Evolutionary conservation across 2,329 filamentous ascomycete species (phyloP).

Genomic region (Onygena corvina): DNA sequence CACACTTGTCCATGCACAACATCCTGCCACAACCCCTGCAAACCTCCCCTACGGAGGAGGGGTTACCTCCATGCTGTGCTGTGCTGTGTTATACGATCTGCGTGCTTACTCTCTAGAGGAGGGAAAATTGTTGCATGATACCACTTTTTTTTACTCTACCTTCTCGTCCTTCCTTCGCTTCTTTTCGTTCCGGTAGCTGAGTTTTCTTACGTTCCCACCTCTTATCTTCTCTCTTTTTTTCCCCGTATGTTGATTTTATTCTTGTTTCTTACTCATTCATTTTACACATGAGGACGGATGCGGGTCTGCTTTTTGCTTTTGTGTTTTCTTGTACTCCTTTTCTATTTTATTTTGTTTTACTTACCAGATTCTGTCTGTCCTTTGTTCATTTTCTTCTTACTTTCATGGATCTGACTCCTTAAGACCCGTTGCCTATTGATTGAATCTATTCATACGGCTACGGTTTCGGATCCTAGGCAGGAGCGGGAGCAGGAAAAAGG

Average conservation of each 20-base stretch:
- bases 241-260: constrained; percentile 16
- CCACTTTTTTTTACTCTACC: constrained; percentile 4
- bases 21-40: not conserved
- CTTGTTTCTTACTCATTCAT: constrained; percentile 16
- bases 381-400: not conserved
- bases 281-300: constrained; percentile 4
- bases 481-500: not conserved
- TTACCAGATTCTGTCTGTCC: not conserved
- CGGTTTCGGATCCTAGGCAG: not conserved
- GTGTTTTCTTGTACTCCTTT: constrained; percentile 22
- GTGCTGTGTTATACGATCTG: constrained; percentile 1
- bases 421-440: not conserved
- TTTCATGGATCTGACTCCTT: not conserved
- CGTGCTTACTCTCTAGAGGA: not conserved
- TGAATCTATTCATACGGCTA: not conserved
- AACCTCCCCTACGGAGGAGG: not conserved
- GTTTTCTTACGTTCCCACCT: constrained; percentile 12
- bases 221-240: constrained; percentile 22
- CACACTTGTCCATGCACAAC: not conserved
- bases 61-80: not conserved
- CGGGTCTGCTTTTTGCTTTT: constrained; percentile 10
- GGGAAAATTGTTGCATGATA: constrained; percentile 6
- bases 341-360: constrained; percentile 16
- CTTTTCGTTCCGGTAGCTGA: not conserved
- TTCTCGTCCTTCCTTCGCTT: constrained; percentile 1